phyloP scores from a whole-genome alignment of 495 filamentous ascomycete species.

The Penicillium ochrochloron region DNA sequence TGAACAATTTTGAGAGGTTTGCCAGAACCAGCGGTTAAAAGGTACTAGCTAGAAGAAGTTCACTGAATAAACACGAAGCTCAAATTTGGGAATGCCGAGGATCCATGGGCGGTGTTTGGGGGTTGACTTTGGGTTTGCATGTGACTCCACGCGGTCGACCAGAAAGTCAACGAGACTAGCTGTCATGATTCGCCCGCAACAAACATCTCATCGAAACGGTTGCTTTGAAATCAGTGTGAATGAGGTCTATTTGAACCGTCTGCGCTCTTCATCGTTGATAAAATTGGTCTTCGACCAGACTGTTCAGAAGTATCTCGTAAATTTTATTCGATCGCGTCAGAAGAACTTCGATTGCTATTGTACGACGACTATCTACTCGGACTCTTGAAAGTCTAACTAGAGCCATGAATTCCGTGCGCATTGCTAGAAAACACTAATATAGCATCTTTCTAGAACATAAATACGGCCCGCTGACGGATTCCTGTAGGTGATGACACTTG shows the following conservation, averaged over 20 bases:
- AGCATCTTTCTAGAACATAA: background rate
- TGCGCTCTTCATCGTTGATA: background rate
- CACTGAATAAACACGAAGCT: background rate
- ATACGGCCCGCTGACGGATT: background rate
- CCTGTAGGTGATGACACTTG: background rate
- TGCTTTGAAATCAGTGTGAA: background rate
- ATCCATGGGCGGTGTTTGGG: background rate
- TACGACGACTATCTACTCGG: background rate
- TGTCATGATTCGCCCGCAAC: background rate
- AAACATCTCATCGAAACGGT: too few species aligned
- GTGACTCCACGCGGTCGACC: background rate
- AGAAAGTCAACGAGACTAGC: background rate
- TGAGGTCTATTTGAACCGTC: background rate
- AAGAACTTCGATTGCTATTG: too few species aligned
- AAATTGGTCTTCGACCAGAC: background rate
- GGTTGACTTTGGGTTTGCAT: constrained; percentile 1
- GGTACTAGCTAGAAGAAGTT: background rate
- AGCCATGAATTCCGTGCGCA: background rate
- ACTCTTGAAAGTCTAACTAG: background rate
- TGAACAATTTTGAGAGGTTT: background rate
- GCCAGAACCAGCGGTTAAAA: background rate
- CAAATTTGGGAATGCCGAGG: background rate
- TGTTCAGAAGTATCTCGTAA: background rate
- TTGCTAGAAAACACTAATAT: background rate
- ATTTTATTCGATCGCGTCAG: background rate